Evolutionary conservation across 2,329 filamentous ascomycete genomes (phyloP), one percentile per base, ranked within the genome.

Genomic region (Diaporthe humulicola): DNA sequence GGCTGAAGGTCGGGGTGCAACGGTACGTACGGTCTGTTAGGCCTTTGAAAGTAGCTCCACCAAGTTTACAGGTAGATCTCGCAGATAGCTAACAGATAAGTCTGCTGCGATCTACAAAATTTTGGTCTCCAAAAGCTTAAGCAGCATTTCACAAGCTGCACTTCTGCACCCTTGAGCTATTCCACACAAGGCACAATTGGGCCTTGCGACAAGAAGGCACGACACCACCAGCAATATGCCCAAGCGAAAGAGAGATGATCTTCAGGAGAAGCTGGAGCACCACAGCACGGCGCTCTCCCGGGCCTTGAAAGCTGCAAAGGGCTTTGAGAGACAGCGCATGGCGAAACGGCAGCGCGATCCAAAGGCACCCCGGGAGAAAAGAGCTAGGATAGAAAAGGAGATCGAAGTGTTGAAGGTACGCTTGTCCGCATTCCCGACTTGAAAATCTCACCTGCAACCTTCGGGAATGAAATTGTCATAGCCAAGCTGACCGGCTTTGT

Each of bases 271-370:
- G 67, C 64, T 77, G 50, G 70, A 50, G 36, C 88, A 89, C 78
- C 85, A 88, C 79, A 87, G 88, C 77, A 91, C 90, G 80, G 87
- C 91, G 48, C 86, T 96, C 12, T 88, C 88, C 76, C 89, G 90
- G 74, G 93, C 92, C 0, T 87, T 96, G 75, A 95, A 95, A 83
- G 86, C 88, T 15, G 93, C 92, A 73, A 95, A 94, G 81, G 92
- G 92, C 61, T 93, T 95, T 80, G 94, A 96, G 85, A 89, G 94
- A 60, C 94, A 96, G 84, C 94, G 95, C 77, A 88, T 94, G 75
- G 89, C 92, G 76, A 93, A 91, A 81, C 86, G 88, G 56, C 82
- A 90, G 19, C 87, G 84, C 67, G 88, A 90, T 38, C 84, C 85
- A 70, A 86, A 85, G 70, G 79, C 84, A 22, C 81, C 83, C 2